phyloP scores from a whole-genome alignment of 1,284 basidiomycete genomes.

The Marasmius sp. region DNA sequence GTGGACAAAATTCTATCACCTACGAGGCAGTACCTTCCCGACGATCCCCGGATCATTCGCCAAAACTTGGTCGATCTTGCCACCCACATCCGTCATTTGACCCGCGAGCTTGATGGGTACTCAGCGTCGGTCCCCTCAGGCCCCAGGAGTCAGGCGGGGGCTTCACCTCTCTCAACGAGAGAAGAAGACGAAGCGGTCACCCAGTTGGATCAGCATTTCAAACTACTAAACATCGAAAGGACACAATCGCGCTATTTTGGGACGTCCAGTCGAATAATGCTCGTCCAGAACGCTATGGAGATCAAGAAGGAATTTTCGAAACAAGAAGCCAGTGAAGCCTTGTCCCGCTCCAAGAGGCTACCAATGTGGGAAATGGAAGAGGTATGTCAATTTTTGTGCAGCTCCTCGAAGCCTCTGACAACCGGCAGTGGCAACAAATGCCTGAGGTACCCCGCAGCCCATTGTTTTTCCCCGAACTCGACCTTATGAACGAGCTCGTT shows the following conservation, averaged over 20 bases:
- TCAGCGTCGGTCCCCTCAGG: not conserved
- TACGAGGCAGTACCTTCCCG: not conserved
- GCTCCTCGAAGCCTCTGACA: not conserved
- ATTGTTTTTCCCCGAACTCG: slow-evolving; percentile 44
- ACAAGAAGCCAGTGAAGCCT: not conserved
- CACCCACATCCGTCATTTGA: slow-evolving; percentile 12
- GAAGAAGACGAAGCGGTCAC: slow-evolving; percentile 6
- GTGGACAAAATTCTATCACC: slow-evolving; percentile 6
- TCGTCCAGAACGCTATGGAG: slow-evolving; percentile 49
- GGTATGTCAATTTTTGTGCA: slow-evolving; percentile 17
- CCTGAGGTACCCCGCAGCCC: slow-evolving; percentile 12
- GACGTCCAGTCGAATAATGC: slow-evolving; percentile 50
- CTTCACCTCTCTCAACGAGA: not conserved
- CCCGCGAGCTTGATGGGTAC: slow-evolving; percentile 8
- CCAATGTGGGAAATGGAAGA: not conserved
- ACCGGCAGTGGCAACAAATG: slow-evolving; percentile 28
- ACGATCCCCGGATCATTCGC: slow-evolving; percentile 16
- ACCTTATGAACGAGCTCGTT: slow-evolving; percentile 53
- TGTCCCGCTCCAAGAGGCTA: not conserved
- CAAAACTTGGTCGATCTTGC: slow-evolving; percentile 13
- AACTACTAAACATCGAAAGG: slow-evolving; percentile 18
- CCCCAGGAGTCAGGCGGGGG: not conserved
- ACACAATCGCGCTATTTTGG: slow-evolving; percentile 46
- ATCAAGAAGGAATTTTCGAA: slow-evolving; percentile 41
- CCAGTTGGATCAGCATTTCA: slow-evolving; percentile 12